Evolutionary conservation across 331 rosid genomes (phyloP), one percentile per base, ranked within the genome.

Genomic region (Rhamnella rubrinervis): DNA sequence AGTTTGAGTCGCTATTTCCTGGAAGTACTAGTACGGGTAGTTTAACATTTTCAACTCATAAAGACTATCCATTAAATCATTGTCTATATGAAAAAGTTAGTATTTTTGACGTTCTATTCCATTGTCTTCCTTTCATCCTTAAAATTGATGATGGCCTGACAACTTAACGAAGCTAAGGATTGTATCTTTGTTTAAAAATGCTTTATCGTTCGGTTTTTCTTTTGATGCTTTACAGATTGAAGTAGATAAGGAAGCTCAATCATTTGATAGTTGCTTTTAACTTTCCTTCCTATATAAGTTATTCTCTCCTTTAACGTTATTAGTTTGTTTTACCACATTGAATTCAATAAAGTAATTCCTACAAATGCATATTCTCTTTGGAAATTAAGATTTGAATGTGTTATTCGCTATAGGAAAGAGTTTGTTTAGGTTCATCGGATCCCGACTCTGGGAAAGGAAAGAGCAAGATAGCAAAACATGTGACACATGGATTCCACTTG

Each of bases 371-470:
- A 47, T 72, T 75, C 67, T 6, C 25, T 28, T n/a, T 53, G 51
- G 73, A 71, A 17, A n/a, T 50, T 50, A 28, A 61, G 64, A 31
- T 31, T 26, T 79, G 75, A 20, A 44, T 31, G 26, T 66, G 20
- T 46, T 66, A 60, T 79, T 76, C 61, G 55, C 71, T 81, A 74
- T 79, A 95, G 99, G 99, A 89, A 77, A 95, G 91, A 26, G 97
- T 91, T 55, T 86, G 91, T 61, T 70, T 91, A 67, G 79, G 84
- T 7, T 52, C 89, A 15, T 89, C 95, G 2, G 95, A 89, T 71
- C 49, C 97, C 0, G 97, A 91, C 77, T 91, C 96, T n/a, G 99
- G 98, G 76, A 95, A 95, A 80, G 99, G 99, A 65, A 95, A 95
- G 87, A 95, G 99, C 96, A 95, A 95, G 84, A 81, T 87, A 81